Base-by-base conservation (phyloP, 371 early-diverging fungal species). In the Lichtheimia corymbifera region DNA sequence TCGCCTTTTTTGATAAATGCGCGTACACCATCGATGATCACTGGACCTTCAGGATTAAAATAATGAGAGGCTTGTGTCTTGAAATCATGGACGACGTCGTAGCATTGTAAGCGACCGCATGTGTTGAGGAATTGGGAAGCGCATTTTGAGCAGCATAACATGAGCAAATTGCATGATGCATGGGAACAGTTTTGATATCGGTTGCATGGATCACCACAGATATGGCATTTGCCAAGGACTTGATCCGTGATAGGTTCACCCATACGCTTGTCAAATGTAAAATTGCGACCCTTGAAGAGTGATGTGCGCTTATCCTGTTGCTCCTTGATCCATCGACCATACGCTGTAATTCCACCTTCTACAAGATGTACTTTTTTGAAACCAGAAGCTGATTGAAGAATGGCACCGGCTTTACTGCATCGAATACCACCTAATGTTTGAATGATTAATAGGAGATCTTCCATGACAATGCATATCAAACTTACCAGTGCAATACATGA, bases 211-310 rank as follows among this genome's bases (percentile, higher is more conserved):
- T 70, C 58, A 7, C 90, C 90, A 61, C 93, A 93, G 22, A 89
- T 79, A 51, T 89, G 88, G 54, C 93, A 93, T 49, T 82, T 70
- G 15, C 75, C 75, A 14, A 91, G 59, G 0, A 90, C 73, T 11
- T 91, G 91, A 17, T 83, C 76, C 9, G 92, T 89, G 50, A 92
- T 88, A 20, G 80, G 81, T 61, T 93, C 93, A 12, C 93, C 92
- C 27, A 90, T 63, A 1, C 92, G 88, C 58, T 86, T 87, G 69
- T 93, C 93, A 67, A 93, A 93, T 0, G 93, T 93, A 59, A 93
- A 93, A 67, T 93, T 93, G 41, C 89, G 89, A 51, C 93, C 93
- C n/a, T 67, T 73, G 67, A 85, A 93, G 15, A 91, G 70, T 0
- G 92, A 92, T 22, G 60, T 7, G 7, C 20, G 35, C 6, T 74